These are phyloP conservation scores for Suillus sp. DNA, from an alignment of 768 basidiomycete species.

Conservation along the genomic window DNA sequence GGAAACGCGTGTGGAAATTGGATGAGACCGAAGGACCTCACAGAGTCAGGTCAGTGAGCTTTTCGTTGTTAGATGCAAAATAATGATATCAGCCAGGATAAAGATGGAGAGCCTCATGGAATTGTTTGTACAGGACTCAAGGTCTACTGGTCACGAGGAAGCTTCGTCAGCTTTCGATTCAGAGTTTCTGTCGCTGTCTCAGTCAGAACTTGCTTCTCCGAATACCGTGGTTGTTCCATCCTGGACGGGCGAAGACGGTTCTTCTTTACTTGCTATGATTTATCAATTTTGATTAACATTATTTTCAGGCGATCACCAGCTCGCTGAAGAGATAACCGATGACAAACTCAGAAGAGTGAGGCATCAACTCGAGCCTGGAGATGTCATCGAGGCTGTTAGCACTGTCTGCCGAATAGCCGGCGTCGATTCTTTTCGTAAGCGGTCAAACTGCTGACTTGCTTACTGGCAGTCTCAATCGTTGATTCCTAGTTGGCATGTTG, in stretches of 20 bases:
- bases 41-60: conserved; percentile 65
- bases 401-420: conserved; percentile 89
- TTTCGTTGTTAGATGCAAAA: neutral
- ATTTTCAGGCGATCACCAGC: conserved; percentile 46
- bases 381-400: conserved; percentile 83
- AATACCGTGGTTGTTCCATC: neutral
- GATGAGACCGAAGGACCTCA: conserved; percentile 94
- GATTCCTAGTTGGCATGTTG: conserved; percentile 66
- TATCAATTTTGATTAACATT: neutral
- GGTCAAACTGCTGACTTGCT: conserved; percentile 1
- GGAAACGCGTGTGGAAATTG: conserved; percentile 64
- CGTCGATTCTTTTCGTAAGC: conserved; percentile 87
- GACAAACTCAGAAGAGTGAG: conserved; percentile 88
- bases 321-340: conserved; percentile 79
- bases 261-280: neutral
- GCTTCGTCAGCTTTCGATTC: neutral
- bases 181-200: neutral
- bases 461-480: neutral
- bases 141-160: neutral
- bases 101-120: conserved; percentile 71
- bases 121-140: conserved; percentile 17
- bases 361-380: conserved; percentile 85
- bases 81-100: conserved; percentile 48
- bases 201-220: conserved; percentile 1
- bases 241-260: conserved; percentile 1